Evolutionary conservation across 129 eudicot genomes (phyloP), one percentile per base, ranked within the genome.

Genomic region (Artemisia annua): DNA sequence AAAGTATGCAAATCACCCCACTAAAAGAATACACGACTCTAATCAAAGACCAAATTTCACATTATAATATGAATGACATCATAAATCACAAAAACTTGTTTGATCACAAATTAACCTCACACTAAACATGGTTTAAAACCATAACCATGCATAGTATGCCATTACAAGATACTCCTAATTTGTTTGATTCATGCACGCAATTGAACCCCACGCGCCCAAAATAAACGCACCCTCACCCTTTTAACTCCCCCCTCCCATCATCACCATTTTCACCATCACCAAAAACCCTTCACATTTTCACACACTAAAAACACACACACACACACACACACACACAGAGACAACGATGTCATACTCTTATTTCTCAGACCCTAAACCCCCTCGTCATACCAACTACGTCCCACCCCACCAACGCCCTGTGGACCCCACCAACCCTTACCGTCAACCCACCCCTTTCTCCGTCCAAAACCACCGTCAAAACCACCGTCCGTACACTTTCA

Each of bases 401-500:
- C 87, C 87, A 0, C 91, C 91, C 0, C 83, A 74, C 19, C 83
- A 69, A 39, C 48, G 75, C 46, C 46, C 10, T 6, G 46, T 39
- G 46, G 46, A 39, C 46, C 46, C 10, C 46, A 39, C 46, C 8
- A 7, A 6, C 46, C 46, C 10, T 39, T 39, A 6, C 46, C 26
- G 26, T 24, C 26, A 24, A 10, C 17, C 54, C 32, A 15, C 28
- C 46, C 35, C 75, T 2, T n/a, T 30, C 11, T 55, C 51, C 28
- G 56, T n/a, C n/a, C n/a, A n/a, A n/a, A n/a, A 17, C 39, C 51
- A 15, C 9, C 48, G 32, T 28, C 32, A 51, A 35, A 14, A 7
- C 69, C 63, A 5, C 56, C 46, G 32, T 3, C 46, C 44, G 46
- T 32, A 32, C 43, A 32, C 43, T 32, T 32, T 32, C 43, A 32